Base-by-base conservation (phyloP, 108 stramenopile species). In the Craspedostauros australis region DNA sequence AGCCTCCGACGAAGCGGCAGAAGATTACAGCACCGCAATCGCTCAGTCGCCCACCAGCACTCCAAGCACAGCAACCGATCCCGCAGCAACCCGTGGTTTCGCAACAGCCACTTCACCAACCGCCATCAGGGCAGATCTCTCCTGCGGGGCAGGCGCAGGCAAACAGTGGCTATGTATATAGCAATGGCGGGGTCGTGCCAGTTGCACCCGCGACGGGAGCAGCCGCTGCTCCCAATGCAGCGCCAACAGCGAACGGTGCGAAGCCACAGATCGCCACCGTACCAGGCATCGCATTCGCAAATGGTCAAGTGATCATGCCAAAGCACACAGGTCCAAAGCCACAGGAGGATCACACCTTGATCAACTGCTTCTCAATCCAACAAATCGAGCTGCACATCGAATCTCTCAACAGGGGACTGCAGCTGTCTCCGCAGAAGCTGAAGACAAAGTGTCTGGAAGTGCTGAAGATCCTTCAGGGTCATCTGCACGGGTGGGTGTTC, bases 371-470 rank as follows among this genome's bases (percentile, higher is more conserved):
- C 64, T 87, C 93, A 8, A 64, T 87, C 16, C 75, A 87, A 21
- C 91, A 96, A 66, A 95, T 98, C 45, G 83, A 96, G 66, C 79
- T 81, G 24, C 96, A 98, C 58, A 83, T 96, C 47, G 77, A 73
- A 40, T 95, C 94, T 12, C 69, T 98, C 29, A 87, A 92, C 46
- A 82, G 85, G 49, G 88, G 89, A 11, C 50, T 93, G 42, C 79
- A 76, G 42, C 57, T 96, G n/a, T 57, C 82, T 20, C 64, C 82
- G 14, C 66, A 64, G 22, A 84, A 86, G 56, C 57, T 96, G 26
- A 87, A 88, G 67, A 30, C 57, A 26, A 92, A 88, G 57, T 88
- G 88, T 53, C 66, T 81, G 2, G 91, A 92, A 14, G 70, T 94
- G 1, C 65, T 97, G 25, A 89, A 86, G 59, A 66, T 77, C n/a